These are phyloP conservation scores for Phytophthora pinifolia DNA, from an alignment of 352 stramenopile genomes.

Conservation along the genomic window DNA sequence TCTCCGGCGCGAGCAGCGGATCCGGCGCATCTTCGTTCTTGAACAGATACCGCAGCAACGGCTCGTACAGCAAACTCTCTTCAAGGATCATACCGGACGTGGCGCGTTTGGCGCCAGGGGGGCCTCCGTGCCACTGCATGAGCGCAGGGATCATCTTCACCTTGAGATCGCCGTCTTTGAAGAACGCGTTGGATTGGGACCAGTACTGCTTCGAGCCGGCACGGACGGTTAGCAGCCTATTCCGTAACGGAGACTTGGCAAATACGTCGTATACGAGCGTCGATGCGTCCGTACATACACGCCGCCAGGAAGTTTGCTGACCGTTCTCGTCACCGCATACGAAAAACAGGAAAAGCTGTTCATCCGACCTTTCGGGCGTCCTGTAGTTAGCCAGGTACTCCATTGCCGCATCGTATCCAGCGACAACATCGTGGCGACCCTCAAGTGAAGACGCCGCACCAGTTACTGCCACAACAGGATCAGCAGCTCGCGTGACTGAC, in stretches of 20 bases:
- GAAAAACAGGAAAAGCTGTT: constrained; percentile 74
- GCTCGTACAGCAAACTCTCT: constrained; percentile 53
- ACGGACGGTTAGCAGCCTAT: constrained; percentile 57
- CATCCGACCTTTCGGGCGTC: constrained; percentile 23
- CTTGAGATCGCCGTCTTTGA: constrained; percentile 58
- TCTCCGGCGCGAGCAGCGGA: constrained; percentile 36
- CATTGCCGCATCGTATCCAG: constrained; percentile 51
- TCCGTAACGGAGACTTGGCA: constrained; percentile 43
- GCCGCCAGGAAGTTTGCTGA: constrained; percentile 44
- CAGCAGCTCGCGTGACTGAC: not conserved
- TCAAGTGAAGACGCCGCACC: constrained; percentile 20
- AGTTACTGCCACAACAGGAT: not conserved
- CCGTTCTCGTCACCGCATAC: constrained; percentile 59
- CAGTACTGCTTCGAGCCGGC: constrained; percentile 60
- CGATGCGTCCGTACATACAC: constrained; percentile 44
- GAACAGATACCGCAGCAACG: constrained; percentile 71
- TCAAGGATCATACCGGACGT: constrained; percentile 65
- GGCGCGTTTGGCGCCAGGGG: constrained; percentile 40
- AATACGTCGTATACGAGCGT: constrained; percentile 60
- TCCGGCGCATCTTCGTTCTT: constrained; percentile 58
- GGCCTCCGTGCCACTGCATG: constrained; percentile 60
- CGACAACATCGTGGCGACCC: constrained; percentile 46
- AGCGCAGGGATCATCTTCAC: constrained; percentile 66
- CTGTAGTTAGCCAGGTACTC: constrained; percentile 51
- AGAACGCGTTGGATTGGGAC: constrained; percentile 57